These are phyloP conservation scores for Ophiorrhiza pumila DNA, from an alignment of 257 asterid species.

Conservation along the genomic window DNA sequence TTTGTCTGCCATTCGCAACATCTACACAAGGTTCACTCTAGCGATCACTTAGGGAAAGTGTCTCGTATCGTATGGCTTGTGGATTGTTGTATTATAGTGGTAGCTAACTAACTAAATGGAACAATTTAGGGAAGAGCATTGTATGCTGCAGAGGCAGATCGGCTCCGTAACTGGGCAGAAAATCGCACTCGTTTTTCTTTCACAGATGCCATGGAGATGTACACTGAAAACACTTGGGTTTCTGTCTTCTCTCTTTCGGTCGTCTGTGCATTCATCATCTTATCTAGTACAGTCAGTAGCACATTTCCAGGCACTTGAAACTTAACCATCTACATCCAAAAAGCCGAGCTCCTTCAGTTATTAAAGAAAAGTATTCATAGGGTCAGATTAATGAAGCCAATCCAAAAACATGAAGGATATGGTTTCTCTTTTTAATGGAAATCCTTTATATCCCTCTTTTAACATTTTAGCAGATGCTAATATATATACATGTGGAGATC, in stretches of 20 bases:
- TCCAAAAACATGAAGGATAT: background rate
- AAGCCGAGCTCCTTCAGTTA: background rate
- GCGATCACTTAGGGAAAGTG: background rate
- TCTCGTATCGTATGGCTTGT: background rate
- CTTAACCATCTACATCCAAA: background rate
- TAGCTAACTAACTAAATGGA: background rate
- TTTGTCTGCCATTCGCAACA: background rate
- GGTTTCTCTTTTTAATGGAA: background rate
- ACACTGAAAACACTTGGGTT: constrained; percentile 92
- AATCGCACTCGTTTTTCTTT: constrained; percentile 84
- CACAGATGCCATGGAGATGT: constrained; percentile 98
- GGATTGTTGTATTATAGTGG: background rate
- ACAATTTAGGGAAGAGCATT: constrained; percentile 81
- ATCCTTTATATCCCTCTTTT: background rate
- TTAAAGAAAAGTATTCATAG: too few species aligned
- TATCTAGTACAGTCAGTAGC: constrained; percentile 71
- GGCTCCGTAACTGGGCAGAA: constrained; percentile 98
- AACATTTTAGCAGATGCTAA: background rate
- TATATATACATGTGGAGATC: background rate
- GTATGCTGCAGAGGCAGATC: constrained; percentile 95
- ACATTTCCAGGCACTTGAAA: constrained; percentile 55
- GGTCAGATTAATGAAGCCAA: background rate
- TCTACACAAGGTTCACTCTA: too few species aligned
- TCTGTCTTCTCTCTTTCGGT: constrained; percentile 93
- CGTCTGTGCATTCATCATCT: constrained; percentile 90